phyloP scores from a whole-genome alignment of 75 land plant genomes.

The Pinus albicaulis region DNA sequence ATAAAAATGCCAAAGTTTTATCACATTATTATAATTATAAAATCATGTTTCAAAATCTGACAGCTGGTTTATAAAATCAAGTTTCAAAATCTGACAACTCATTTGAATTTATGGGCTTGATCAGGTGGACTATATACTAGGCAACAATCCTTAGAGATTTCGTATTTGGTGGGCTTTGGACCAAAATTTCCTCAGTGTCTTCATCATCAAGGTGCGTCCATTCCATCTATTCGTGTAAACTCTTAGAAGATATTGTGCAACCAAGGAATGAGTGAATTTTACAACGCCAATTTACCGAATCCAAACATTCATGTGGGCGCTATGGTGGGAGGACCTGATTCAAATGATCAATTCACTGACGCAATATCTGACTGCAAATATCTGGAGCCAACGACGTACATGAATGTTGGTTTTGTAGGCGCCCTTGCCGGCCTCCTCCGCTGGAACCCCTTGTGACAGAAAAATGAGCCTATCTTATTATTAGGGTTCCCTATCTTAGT shows the following conservation, averaged over 20 bases:
- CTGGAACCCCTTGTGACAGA: too few species aligned
- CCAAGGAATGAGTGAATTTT: constrained; percentile 24
- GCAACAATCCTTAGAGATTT: constrained; percentile 44
- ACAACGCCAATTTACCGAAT: constrained; percentile 14
- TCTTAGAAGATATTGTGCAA: constrained; percentile 25
- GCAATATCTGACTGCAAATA: constrained; percentile 30
- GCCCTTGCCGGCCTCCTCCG: constrained; percentile 12
- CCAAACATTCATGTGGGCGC: constrained; percentile 43
- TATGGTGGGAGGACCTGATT: constrained; percentile 38
- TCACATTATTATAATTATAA: too few species aligned
- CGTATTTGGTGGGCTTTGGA: constrained; percentile 66
- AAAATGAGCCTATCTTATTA: too few species aligned
- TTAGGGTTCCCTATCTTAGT: too few species aligned
- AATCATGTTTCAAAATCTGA: too few species aligned
- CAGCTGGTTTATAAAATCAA: too few species aligned
- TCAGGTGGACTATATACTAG: constrained; percentile 64
- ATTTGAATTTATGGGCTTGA: background rate
- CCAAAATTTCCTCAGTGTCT: constrained; percentile 20
- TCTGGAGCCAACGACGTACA: constrained; percentile 44
- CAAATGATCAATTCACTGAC: constrained; percentile 31
- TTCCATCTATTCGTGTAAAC: constrained; percentile 22
- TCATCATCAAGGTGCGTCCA: constrained; percentile 58
- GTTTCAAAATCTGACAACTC: too few species aligned
- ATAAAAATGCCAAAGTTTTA: too few species aligned
- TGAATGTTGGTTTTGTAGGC: constrained; percentile 35